Evolutionary conservation across 176 grass and related monocot species (phyloP), one percentile per base, ranked within the genome.

Genomic region (Secale cereale): DNA sequence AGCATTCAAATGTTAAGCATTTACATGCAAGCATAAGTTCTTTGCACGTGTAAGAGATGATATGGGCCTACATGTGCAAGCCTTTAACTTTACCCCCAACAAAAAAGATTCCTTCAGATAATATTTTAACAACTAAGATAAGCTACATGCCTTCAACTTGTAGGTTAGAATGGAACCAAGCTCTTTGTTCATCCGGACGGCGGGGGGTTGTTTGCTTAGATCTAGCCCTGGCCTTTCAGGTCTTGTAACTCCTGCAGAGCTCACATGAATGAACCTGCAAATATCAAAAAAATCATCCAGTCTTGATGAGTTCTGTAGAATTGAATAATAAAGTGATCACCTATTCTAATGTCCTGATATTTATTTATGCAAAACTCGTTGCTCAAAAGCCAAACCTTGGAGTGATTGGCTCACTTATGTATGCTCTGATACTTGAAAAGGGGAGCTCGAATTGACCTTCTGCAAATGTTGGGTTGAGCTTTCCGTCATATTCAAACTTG

Each of bases 401-500:
- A 85, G 89, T 95, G 62, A 94, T 91, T 62, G 93, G 93, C 80
- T 98, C 89, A 17, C 87, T 89, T 59, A 95, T 92, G 67, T 91
- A 98, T 62, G 93, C 85, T 90, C 60, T 91, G 67, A 98, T 89
- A 65, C 78, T 90, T 61, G 96, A 95, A 85, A 98, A 98, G n/a
- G 96, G 91, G 62, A 98, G 91, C 88, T 95, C 91, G n/a, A 95
- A 98, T 89, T 91, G 81, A 74, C 96, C 93, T 94, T 95, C 96
- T 78, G 69, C 37, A 87, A 98, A 98, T 81, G 96, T 98, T 52
- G 89, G 91, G 84, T 98, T 98, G 81, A 98, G 87, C 81, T 89
- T 95, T 50, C 93, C 96, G 33, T 98, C 93, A 45, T 94, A 98
- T 82, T 98, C 96, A 81, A 98, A 98, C 84, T 98, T 98, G 91